Conservation (phyloP, 2,329 filamentous ascomycete genomes). For the Didymella keratinophila region DNA sequence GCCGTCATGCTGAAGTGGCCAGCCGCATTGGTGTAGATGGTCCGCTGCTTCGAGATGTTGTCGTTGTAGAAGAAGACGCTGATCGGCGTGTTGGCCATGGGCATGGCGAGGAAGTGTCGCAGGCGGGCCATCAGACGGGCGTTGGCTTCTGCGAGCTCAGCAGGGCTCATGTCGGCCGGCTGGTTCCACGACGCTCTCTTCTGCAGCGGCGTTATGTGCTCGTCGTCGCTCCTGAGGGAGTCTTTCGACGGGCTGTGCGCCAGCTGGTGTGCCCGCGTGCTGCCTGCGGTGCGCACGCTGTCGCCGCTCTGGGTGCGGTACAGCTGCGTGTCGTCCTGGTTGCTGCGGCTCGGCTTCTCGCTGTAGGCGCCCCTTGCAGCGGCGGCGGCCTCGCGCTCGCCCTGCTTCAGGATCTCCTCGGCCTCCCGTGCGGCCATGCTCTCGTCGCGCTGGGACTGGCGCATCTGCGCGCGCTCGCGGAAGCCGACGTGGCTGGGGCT, state of each 20-base stretch:
- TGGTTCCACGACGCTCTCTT: constrained; percentile 60
- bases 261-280: constrained; percentile 30
- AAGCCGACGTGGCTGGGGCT: constrained; percentile 52
- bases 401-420: constrained; percentile 75
- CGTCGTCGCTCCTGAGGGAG: constrained; percentile 38
- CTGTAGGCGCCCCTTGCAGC: constrained; percentile 78
- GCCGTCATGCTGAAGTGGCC: constrained; percentile 87
- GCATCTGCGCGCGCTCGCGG: constrained; percentile 52
- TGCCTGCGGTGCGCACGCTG: constrained; percentile 32
- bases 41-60: constrained; percentile 79
- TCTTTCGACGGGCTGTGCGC: constrained; percentile 36
- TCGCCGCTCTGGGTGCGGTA: constrained; percentile 49
- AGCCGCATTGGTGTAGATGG: constrained; percentile 83
- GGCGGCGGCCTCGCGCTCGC: constrained; percentile 73
- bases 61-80: constrained; percentile 97
- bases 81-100: constrained; percentile 77
- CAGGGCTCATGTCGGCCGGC: constrained; percentile 71
- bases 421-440: constrained; percentile 78
- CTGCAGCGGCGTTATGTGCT: constrained; percentile 50
- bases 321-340: constrained; percentile 52
- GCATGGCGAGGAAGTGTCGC: constrained; percentile 87
- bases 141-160: constrained; percentile 82
- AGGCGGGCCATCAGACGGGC: constrained; percentile 86
- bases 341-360: constrained; percentile 64
- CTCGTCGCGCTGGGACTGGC: constrained; percentile 64